Percentiles rank a stretch among this genome's conserved stretches.
These are phyloP conservation scores for Perilla frutescens DNA, from an alignment of 257 asterid genomes.

Conservation along the genomic window DNA sequence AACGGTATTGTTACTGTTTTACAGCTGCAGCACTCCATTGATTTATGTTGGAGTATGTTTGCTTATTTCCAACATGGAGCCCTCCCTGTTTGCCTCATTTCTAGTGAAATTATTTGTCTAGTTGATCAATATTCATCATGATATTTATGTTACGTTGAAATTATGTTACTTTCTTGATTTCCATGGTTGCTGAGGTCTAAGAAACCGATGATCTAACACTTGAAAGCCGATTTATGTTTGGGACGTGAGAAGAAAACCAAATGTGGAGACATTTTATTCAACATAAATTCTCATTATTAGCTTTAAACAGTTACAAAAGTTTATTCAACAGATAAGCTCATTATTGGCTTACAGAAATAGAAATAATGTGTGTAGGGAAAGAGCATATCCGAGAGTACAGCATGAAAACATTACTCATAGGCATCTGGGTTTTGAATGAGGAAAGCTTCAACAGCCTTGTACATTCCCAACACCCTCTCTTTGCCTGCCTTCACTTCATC, in stretches of 20 bases:
- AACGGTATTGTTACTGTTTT: not conserved
- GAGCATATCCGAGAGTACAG: not conserved
- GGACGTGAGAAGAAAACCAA: not conserved
- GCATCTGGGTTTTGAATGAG: constrained; percentile 47
- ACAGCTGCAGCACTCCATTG: not conserved
- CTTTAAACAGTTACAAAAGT: not conserved
- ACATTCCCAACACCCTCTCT: constrained; percentile 43
- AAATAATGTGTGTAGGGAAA: not conserved
- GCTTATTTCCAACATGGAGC: not conserved
- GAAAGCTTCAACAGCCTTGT: constrained; percentile 49
- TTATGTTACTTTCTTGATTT: not conserved
- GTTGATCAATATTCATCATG: not conserved
- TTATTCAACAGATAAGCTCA: constrained; percentile 27
- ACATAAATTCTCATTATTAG: constrained; percentile 4
- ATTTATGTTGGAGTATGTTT: not conserved
- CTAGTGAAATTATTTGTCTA: not conserved
- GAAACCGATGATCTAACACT: too few relatives aligned
- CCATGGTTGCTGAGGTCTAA: not conserved
- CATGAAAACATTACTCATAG: constrained; percentile 32
- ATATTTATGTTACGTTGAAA: not conserved
- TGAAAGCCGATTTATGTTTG: too few relatives aligned
- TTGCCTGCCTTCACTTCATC: constrained; percentile 50
- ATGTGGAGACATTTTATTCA: constrained; percentile 6
- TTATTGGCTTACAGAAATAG: constrained; percentile 5
- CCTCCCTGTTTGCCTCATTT: not conserved